Base-by-base conservation (phyloP, 441 rosid species). In the Corymbia citriodora region DNA sequence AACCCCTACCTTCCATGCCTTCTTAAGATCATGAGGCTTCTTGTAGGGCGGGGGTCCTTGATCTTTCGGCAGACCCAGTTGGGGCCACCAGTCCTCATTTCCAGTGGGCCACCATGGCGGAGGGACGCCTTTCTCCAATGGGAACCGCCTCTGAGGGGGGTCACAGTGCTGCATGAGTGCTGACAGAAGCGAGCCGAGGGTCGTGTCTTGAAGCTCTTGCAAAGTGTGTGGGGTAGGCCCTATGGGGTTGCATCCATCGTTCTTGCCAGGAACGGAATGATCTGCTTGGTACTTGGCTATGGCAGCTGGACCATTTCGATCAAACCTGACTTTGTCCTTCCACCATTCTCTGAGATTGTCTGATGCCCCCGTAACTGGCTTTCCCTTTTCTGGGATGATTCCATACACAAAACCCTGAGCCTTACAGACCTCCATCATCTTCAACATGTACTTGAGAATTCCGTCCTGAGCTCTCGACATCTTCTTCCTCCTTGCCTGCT, bases 91-190 rank as follows among this genome's bases (percentile, higher is more conserved):
- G 65, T 90, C 91, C 88, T 90, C 91, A 21, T 23, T 59, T 79
- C 91, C 91, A 13, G 88, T 81, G 31, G 91, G 90, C 91, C 91
- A 90, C 91, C 91, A 90, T 10, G 91, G 91, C 23, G 91, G 91
- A 57, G 91, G 90, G 40, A 82, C 57, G 21, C 91, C 89, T 48
- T 90, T 90, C 68, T 90, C 91, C 63, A 90, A 49, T 29, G 91
- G 91, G 72, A 90, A 90, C 45, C 88, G 74, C 90, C 91, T 90
- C 90, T 90, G 91, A n/a, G 91, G 90, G 15, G 91, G 91, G 17
- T 90, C 91, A 54, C 91, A 90, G 91, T 90, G 91, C 91, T 90
- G 91, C 91, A 90, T 90, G 48, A 90, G 90, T 9, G 91, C 91
- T 27, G 91, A 90, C 49, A 90, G n/a, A 48, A 90, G 88, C 27